phyloP scores from a whole-genome alignment of 2,329 filamentous ascomycete genomes.

The Pestalotiopsis sp. region DNA sequence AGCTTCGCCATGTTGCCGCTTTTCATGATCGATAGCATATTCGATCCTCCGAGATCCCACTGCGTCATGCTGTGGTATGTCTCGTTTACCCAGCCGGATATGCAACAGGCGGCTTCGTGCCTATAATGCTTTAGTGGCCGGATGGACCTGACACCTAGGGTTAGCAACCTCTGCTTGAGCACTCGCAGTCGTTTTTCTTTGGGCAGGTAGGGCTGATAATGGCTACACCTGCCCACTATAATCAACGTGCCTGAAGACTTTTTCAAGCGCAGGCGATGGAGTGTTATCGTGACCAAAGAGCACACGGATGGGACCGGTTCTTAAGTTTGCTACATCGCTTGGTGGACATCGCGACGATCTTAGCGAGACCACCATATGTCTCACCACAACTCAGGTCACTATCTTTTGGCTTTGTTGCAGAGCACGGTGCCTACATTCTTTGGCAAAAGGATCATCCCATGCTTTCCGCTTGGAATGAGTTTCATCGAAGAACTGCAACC shows the following conservation, averaged over 20 bases:
- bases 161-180: not conserved
- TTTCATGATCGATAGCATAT: constrained; percentile 4
- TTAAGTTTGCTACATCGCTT: not conserved
- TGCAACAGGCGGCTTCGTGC: not conserved
- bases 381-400: not conserved
- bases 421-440: not conserved
- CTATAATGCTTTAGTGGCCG: not conserved
- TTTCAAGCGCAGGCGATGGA: not conserved
- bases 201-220: not conserved
- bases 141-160: not conserved
- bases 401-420: not conserved
- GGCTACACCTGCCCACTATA: not conserved
- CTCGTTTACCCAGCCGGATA: not conserved
- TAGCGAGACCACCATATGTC: not conserved
- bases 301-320: not conserved
- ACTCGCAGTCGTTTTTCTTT: not conserved
- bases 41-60: not conserved
- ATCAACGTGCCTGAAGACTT: too few species aligned
- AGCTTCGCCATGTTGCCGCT: constrained; percentile 1
- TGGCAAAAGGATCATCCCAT: not conserved
- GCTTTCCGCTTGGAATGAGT: not conserved
- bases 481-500: not conserved
- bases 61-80: not conserved
- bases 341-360: not conserved
- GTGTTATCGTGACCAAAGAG: not conserved